Conservation (phyloP, 805 yeast species). For the Brettanomyces custersianus region DNA sequence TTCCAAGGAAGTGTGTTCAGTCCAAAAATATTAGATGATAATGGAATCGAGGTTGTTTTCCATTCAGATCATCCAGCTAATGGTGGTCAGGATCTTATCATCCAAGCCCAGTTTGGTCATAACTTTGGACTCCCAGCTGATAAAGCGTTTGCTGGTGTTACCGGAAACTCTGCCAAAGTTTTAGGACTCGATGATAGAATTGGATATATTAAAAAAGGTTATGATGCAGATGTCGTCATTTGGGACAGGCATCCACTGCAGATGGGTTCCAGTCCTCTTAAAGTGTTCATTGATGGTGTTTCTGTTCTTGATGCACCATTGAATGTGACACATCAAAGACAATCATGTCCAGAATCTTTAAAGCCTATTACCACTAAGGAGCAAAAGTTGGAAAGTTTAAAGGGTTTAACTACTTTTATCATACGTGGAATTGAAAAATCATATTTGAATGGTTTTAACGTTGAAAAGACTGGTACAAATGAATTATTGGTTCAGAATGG, state of each 20-base stretch:
- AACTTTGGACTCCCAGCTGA: conserved; percentile 3
- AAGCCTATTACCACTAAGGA: not conserved
- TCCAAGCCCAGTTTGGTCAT: conserved; percentile 2
- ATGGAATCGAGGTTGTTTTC: not conserved
- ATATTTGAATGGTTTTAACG: not conserved
- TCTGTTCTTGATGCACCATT: conserved; percentile 1
- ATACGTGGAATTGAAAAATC: not conserved
- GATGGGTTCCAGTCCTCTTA: conserved; percentile 2
- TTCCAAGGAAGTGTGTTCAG: conserved; percentile 3
- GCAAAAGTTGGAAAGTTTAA: not conserved
- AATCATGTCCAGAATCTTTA: not conserved
- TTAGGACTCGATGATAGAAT: conserved; percentile 1
- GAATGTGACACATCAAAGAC: not conserved
- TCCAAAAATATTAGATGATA: conserved; percentile 1
- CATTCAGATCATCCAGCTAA: conserved; percentile 3
- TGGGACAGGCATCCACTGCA: conserved; percentile 3
- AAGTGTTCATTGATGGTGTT: conserved; percentile 2
- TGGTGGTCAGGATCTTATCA: conserved; percentile 1
- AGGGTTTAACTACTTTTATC: not conserved
- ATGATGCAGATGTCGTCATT: conserved; percentile 3
- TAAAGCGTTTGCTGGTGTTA: conserved; percentile 1
- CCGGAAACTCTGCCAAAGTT: conserved; percentile 1
- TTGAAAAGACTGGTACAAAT: not conserved
- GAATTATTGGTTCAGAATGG: conserved; percentile 1
- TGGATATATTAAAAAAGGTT: conserved; percentile 3